Percentiles rank a stretch among this genome's conserved stretches.
These are phyloP conservation scores for Ophiosphaerella herpotricha DNA, from an alignment of 2,329 filamentous ascomycete species.

Conservation along the genomic window DNA sequence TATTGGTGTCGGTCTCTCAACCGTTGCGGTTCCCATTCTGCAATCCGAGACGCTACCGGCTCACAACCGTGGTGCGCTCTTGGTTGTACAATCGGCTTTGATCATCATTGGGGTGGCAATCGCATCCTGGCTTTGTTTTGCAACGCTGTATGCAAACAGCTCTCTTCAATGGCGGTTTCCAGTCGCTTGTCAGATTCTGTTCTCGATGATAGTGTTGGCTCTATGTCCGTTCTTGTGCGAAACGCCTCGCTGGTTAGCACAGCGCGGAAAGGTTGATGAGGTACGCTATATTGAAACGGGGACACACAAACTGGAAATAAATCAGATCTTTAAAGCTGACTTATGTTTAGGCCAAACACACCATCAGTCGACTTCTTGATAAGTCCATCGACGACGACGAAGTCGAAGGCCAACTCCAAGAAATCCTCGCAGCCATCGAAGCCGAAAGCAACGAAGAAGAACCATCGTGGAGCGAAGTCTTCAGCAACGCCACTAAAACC, in stretches of 20 bases:
- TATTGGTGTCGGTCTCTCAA: slow-evolving; percentile 53
- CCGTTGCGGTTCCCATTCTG: slow-evolving; percentile 52
- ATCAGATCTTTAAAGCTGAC: not conserved
- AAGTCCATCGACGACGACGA: slow-evolving; percentile 36
- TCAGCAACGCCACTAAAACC: slow-evolving; percentile 42
- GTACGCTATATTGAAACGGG: slow-evolving; percentile 15
- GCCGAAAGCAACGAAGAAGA: slow-evolving; percentile 37
- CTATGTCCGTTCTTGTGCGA: slow-evolving; percentile 47
- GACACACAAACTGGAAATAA: too few relatives aligned
- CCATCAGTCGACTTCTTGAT: slow-evolving; percentile 39
- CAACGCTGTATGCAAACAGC: slow-evolving; percentile 14
- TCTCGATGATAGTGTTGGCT: slow-evolving; percentile 60
- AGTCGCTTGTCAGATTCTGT: slow-evolving; percentile 59
- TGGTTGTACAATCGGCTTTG: slow-evolving; percentile 17
- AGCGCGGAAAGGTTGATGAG: slow-evolving; percentile 28
- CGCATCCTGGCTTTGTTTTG: slow-evolving; percentile 22
- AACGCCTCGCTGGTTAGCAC: slow-evolving; percentile 48
- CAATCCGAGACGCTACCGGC: slow-evolving; percentile 46
- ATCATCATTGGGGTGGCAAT: slow-evolving; percentile 22
- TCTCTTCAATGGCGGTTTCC: slow-evolving; percentile 49
- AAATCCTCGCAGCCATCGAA: slow-evolving; percentile 40
- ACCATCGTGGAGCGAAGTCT: slow-evolving; percentile 43
- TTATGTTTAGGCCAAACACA: slow-evolving; percentile 11
- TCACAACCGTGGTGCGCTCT: slow-evolving; percentile 18
- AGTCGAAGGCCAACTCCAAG: slow-evolving; percentile 43